Conservation (phyloP, 2,329 filamentous ascomycete genomes). For the Fusarium neocosmosporiellum region DNA sequence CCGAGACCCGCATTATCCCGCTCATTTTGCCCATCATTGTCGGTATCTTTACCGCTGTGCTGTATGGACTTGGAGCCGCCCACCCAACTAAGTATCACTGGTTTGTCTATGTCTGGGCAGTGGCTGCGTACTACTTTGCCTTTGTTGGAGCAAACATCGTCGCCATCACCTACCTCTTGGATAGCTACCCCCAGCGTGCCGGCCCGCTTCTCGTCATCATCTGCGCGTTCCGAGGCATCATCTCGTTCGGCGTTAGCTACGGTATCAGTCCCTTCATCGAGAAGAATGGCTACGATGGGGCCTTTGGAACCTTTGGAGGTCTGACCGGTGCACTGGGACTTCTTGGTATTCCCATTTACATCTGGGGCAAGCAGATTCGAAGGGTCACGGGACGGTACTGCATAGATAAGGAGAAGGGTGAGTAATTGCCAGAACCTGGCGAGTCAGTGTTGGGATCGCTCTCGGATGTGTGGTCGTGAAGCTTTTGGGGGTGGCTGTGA, state of each 20-base stretch:
- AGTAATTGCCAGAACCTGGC: not conserved
- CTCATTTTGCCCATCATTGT: slow-evolving; percentile 34
- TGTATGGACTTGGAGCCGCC: not conserved
- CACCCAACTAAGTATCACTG: slow-evolving; percentile 18
- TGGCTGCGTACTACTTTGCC: slow-evolving; percentile 21
- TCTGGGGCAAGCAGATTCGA: not conserved
- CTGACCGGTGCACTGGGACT: not conserved
- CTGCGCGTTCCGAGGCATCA: slow-evolving; percentile 35
- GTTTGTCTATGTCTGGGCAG: slow-evolving; percentile 19
- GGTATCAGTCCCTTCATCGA: slow-evolving; percentile 34
- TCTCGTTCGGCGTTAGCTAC: slow-evolving; percentile 36
- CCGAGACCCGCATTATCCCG: slow-evolving; percentile 33
- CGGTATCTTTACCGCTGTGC: slow-evolving; percentile 19
- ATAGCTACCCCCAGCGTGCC: slow-evolving; percentile 36
- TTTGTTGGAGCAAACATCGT: slow-evolving; percentile 36
- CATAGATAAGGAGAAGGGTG: not conserved
- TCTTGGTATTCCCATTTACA: not conserved
- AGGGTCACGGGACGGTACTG: not conserved
- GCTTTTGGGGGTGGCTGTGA: not conserved
- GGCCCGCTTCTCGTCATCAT: slow-evolving; percentile 36
- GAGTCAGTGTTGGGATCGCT: not conserved
- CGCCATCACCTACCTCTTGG: slow-evolving; percentile 36
- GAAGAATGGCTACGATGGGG: not conserved
- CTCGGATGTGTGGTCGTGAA: not conserved
- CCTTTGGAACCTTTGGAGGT: not conserved